phyloP scores from a whole-genome alignment of 2,329 filamentous ascomycete species.

The Xylariaceae sp. region DNA sequence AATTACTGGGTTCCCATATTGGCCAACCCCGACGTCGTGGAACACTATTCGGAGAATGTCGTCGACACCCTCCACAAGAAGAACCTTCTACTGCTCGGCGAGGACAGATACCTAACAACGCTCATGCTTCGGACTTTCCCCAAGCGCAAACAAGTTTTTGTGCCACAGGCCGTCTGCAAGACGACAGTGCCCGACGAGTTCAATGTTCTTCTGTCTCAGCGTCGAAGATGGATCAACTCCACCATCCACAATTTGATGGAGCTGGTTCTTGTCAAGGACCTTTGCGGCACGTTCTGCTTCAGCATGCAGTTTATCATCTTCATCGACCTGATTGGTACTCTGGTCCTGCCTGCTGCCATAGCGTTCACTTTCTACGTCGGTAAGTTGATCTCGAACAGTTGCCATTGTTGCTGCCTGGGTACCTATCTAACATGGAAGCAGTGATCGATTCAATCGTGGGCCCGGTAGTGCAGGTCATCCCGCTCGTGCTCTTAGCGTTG shows the following conservation, averaged over 20 bases:
- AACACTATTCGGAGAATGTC: slow-evolving; percentile 98
- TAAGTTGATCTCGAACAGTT: slow-evolving; percentile 40
- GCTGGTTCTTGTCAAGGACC: slow-evolving; percentile 85
- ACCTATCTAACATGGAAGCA: slow-evolving; percentile 31
- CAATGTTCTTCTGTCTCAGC: slow-evolving; percentile 84
- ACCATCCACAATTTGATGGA: slow-evolving; percentile 99
- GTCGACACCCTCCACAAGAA: slow-evolving; percentile 97
- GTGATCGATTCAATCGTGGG: slow-evolving; percentile 80
- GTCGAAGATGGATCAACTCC: slow-evolving; percentile 98
- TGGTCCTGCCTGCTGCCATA: slow-evolving; percentile 93
- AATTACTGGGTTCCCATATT: slow-evolving; percentile 99
- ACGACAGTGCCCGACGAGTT: slow-evolving; percentile 93
- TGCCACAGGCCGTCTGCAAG: slow-evolving; percentile 98
- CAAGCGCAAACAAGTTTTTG: slow-evolving; percentile 97
- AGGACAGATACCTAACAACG: slow-evolving; percentile 94
- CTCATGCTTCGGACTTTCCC: slow-evolving; percentile 98
- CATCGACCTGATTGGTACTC: slow-evolving; percentile 87
- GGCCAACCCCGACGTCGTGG: slow-evolving; percentile 95
- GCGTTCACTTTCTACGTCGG: slow-evolving; percentile 94
- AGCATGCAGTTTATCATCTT: slow-evolving; percentile 99
- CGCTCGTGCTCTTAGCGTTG: slow-evolving; percentile 76
- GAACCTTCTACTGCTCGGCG: slow-evolving; percentile 86
- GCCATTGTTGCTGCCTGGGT: background rate
- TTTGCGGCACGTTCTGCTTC: slow-evolving; percentile 99
- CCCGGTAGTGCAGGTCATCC: slow-evolving; percentile 75